Percentiles rank a stretch among this genome's conserved stretches.
Evolutionary conservation across 148 eudicot genomes (phyloP).

Genomic region (Selenicereus undatus): DNA sequence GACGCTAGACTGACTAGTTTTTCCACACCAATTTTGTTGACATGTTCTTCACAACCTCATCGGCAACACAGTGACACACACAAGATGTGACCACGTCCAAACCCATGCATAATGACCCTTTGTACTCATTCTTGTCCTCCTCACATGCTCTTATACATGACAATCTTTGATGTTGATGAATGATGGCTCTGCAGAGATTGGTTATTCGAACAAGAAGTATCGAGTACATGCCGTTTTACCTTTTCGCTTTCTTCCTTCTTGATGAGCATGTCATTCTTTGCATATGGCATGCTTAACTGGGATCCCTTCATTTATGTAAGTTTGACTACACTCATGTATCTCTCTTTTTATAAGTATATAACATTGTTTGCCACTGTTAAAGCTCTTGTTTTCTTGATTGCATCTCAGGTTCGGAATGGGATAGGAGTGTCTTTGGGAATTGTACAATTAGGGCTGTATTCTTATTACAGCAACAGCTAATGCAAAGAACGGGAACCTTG

Average conservation of each 20-base stretch:
- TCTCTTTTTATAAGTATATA: neutral
- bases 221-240: constrained; percentile 91
- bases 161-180: neutral
- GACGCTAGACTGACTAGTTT: neutral
- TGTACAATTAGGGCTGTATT: constrained; percentile 53
- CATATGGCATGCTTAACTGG: constrained; percentile 59
- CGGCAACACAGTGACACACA: too few relatives aligned
- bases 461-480: constrained; percentile 42
- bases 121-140: neutral
- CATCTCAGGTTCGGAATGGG: constrained; percentile 81
- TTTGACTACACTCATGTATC: neutral
- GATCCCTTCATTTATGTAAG: constrained; percentile 85
- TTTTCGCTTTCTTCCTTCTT: constrained; percentile 78
- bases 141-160: neutral
- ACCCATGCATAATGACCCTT: too few relatives aligned
- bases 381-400: constrained; percentile 9
- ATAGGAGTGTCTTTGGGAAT: constrained; percentile 68
- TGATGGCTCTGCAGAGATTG: constrained; percentile 49
- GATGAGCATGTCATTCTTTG: constrained; percentile 75
- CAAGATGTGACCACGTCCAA: too few relatives aligned
- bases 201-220: constrained; percentile 76
- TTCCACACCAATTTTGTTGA: too few relatives aligned
- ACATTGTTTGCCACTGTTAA: neutral
- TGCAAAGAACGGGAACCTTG: constrained; percentile 49
- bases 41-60: too few relatives aligned